phyloP scores from a whole-genome alignment of 2,329 filamentous ascomycete genomes.

The Fusarium oligoseptatum region DNA sequence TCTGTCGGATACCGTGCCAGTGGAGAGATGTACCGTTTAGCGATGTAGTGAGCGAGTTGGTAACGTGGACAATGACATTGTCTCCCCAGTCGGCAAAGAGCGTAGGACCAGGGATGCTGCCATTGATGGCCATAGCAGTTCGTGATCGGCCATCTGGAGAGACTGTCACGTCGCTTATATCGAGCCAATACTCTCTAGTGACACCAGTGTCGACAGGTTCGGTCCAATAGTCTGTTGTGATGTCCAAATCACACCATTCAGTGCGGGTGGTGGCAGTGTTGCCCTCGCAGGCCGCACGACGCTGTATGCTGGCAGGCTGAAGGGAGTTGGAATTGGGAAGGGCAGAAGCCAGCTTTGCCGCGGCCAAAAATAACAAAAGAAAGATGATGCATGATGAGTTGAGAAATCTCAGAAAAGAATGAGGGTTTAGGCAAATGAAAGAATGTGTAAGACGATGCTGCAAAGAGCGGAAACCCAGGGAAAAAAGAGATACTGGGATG shows the following conservation, averaged over 20 bases:
- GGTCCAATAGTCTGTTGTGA: constrained; percentile 61
- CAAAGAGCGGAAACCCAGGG: not conserved
- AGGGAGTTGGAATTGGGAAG: not conserved
- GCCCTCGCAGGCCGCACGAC: constrained; percentile 13
- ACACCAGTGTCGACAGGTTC: constrained; percentile 61
- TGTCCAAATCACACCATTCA: constrained; percentile 63
- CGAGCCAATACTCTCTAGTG: constrained; percentile 63
- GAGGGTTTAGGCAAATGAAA: not conserved
- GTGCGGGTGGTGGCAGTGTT: constrained; percentile 49
- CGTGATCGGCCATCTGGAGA: constrained; percentile 62
- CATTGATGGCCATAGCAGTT: constrained; percentile 64
- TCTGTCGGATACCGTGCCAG: constrained; percentile 74
- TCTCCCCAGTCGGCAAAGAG: constrained; percentile 67
- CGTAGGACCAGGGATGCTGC: constrained; percentile 70
- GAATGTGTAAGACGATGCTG: not conserved
- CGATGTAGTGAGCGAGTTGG: constrained; percentile 58
- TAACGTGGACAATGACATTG: constrained; percentile 65
- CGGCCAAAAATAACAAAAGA: not conserved
- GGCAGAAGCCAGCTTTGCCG: not conserved
- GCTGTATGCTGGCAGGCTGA: not conserved
- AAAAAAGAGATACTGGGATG: not conserved
- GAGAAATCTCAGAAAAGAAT: not conserved
- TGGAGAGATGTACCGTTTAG: constrained; percentile 67
- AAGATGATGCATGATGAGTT: not conserved
- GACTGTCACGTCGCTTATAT: constrained; percentile 55